Percentiles rank a stretch among this genome's conserved stretches.
These are phyloP conservation scores for Auriscalpium vulgare DNA, from an alignment of 768 basidiomycete genomes.

Conservation along the genomic window DNA sequence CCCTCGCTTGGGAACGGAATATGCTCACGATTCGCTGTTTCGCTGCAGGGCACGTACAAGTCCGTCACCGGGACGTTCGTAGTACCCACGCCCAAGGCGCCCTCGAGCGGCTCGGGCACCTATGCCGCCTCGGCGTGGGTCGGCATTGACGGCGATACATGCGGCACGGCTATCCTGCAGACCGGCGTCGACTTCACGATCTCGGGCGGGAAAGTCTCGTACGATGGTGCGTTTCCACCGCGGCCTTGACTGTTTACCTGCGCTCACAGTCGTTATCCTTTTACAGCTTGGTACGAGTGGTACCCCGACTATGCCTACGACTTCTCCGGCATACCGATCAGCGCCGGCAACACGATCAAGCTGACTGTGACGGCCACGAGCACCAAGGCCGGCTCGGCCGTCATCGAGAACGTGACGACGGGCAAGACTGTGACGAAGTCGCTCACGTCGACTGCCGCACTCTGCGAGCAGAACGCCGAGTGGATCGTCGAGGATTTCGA, in stretches of 20 bases:
- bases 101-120: constrained; percentile 19
- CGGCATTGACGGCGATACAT: constrained; percentile 31
- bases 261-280: not conserved
- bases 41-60: constrained; percentile 24
- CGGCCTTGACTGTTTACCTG: not conserved
- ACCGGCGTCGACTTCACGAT: constrained; percentile 29
- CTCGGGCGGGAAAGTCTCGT: constrained; percentile 15
- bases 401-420: constrained; percentile 21
- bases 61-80: constrained; percentile 29
- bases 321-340: constrained; percentile 24
- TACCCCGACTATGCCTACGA: constrained; percentile 26
- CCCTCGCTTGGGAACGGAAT: not conserved
- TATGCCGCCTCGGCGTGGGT: constrained; percentile 29
- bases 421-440: constrained; percentile 23
- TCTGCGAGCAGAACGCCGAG: constrained; percentile 30
- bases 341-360: constrained; percentile 23
- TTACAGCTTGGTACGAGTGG: constrained; percentile 26
- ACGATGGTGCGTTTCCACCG: constrained; percentile 20
- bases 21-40: not conserved
- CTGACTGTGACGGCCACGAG: constrained; percentile 23
- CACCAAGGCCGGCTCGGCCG: constrained; percentile 20
- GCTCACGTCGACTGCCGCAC: constrained; percentile 21
- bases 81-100: constrained; percentile 24
- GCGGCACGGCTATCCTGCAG: constrained; percentile 27
- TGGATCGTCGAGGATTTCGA: constrained; percentile 32